A percentile compares a stretch with the other conserved stretches of the same genome.
phyloP scores from a whole-genome alignment of 2,329 filamentous ascomycete genomes.

The Cladophialophora bantiana region DNA sequence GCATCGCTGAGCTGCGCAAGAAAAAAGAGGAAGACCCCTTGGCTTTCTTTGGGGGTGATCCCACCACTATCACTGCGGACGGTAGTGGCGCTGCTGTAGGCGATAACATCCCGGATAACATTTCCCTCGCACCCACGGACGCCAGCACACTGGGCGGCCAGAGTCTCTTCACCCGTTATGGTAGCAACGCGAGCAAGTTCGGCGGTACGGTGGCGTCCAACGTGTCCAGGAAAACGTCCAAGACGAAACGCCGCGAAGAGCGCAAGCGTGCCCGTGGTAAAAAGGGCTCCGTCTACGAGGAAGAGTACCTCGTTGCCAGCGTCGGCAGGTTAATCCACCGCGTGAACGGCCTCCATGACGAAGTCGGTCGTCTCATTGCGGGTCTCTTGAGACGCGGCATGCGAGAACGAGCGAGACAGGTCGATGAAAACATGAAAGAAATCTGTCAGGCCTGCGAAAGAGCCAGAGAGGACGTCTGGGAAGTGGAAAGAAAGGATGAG shows the following conservation, averaged over 20 bases:
- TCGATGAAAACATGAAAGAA: conserved; percentile 76
- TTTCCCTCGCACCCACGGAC: conserved; percentile 87
- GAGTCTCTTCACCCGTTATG: conserved; percentile 92
- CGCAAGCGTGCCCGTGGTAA: conserved; percentile 92
- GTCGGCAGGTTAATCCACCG: conserved; percentile 83
- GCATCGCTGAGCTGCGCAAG: conserved; percentile 79
- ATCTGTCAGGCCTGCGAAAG: conserved; percentile 73
- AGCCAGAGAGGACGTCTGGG: conserved; percentile 76
- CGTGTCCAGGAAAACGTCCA: conserved; percentile 79
- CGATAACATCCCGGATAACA: conserved; percentile 82
- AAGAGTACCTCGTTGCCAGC: conserved; percentile 93
- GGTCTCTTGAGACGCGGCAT: conserved; percentile 81
- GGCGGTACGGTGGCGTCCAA: conserved; percentile 68
- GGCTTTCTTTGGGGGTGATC: conserved; percentile 84
- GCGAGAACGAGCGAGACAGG: conserved; percentile 82
- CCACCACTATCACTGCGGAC: conserved; percentile 58
- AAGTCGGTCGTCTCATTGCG: conserved; percentile 76
- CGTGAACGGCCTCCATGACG: conserved; percentile 73
- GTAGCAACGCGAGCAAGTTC: conserved; percentile 58
- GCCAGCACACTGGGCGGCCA: conserved; percentile 76
- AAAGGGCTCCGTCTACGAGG: conserved; percentile 97
- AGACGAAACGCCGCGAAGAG: conserved; percentile 89
- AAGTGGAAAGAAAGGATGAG: conserved; percentile 42
- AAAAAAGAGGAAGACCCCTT: conserved; percentile 86
- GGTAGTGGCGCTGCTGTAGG: conserved; percentile 52